Percentiles rank a stretch among this genome's conserved stretches.
phyloP scores from a whole-genome alignment of 2,329 filamentous ascomycete species.

The Botrytis deweyae region DNA sequence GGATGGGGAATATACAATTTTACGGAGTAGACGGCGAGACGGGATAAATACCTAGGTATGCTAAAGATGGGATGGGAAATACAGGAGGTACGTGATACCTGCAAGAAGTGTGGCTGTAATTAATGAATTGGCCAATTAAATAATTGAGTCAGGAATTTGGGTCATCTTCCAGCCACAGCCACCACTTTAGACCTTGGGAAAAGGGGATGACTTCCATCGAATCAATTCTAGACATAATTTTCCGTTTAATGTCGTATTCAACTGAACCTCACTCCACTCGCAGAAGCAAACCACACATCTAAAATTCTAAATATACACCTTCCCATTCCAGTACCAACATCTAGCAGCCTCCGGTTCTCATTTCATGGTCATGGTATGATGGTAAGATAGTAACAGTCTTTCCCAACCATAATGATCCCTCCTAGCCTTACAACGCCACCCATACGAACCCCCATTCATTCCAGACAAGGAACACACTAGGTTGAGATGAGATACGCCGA shows the following conservation, averaged over 20 bases:
- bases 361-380: neutral
- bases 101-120: constrained; percentile 10
- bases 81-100: neutral
- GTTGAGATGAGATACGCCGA: constrained; percentile 5
- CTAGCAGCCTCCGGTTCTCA: neutral
- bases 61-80: constrained; percentile 3
- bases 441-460: neutral
- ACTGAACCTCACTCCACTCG: neutral
- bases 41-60: neutral
- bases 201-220: constrained; percentile 8
- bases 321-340: neutral
- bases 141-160: neutral
- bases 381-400: neutral
- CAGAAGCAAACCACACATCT: neutral
- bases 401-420: constrained; percentile 8
- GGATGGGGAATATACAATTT: neutral
- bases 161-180: neutral
- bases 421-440: constrained; percentile 9
- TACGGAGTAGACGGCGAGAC: neutral
- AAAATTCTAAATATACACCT: constrained; percentile 6
- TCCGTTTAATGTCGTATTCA: constrained; percentile 6
- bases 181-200: neutral
- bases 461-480: neutral
- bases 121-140: neutral
- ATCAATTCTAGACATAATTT: neutral